Base-by-base conservation (phyloP, 108 stramenopile genomes). In the Epithemia pelagica region DNA sequence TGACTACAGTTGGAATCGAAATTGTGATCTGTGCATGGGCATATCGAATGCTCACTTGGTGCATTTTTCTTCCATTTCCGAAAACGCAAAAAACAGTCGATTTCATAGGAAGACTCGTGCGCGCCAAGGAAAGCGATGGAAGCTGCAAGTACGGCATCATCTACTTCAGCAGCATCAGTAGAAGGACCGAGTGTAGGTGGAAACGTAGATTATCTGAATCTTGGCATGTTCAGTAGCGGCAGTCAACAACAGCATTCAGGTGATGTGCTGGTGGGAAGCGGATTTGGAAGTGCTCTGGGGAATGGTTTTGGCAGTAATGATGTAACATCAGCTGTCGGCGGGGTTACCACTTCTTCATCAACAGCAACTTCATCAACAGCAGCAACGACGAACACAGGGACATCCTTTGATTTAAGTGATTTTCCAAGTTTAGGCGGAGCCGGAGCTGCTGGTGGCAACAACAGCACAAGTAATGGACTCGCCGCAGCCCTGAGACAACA, bases 351-450 rank as follows among this genome's bases (percentile, higher is more conserved):
- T n/a, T 58, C 56, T 58, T 29, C 30, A 8, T 52, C 22, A 26
- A 26, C 64, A 64, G 64, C 70, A 59, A 67, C 69, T 65, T 70
- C 61, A 32, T 60, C 71, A 64, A 37, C 74, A 28, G 65, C 46
- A 32, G 75, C 64, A n/a, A 70, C 54, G 24, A 66, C 27, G 25
- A 54, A 46, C 37, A 46, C 30, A 29, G 57, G 57, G 33, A 62
- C 60, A 54, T 52, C 86, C 28, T 89, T 92, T 66, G 91, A 92
- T 70, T 78, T 92, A 58, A 89, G 74, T 64, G 91, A 92, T 72
- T 92, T 92, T 86, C 91, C 91, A 46, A 87, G 79, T 71, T 67
- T 92, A 58, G 87, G 78, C n/a, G 89, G 86, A 53, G 72, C 70
- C 3, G 73, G 63, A 25, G 64, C 67, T 52, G 81, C 70, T 54